Evolutionary conservation across 176 grass and related monocot species (phyloP), one percentile per base, ranked within the genome.

Genomic region (Oryza coarctata): DNA sequence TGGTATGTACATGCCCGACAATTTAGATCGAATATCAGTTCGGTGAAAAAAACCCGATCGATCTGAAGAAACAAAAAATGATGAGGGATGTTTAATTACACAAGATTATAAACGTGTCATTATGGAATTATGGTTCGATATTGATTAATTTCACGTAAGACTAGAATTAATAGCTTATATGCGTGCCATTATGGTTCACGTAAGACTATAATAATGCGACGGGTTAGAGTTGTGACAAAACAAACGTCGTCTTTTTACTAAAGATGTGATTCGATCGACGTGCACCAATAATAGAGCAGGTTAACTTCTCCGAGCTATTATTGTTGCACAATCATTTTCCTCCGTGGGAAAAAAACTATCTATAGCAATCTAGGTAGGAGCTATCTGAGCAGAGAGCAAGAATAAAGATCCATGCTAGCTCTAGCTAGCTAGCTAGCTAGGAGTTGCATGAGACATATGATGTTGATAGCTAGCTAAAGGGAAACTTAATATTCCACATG

Each of bases 251-350:
- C n/a, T 31, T 3, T 60, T 58, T 49, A 23, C n/a, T 38, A 34
- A 50, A 65, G 43, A 20, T 39, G 68, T 12, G 40, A 30, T 66
- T 45, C 31, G 60, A 86, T 31, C 3, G 44, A 74, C 43, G 4
- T 57, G 31, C 36, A 66, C 43, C 69, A 80, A 74, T 80, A 60
- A 86, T 7, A 67, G 13, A 78, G 38, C 26, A 22, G 15, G 27
- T 70, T 57, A 75, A 20, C 34, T 75, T 26, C 18, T 27, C 36
- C 20, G 18, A 55, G 20, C 5, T 26, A 60, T 60, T 23, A 25
- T 25, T 47, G 29, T 41, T 65, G 15, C 18, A 9, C 28, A 38
- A 58, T 15, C 10, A 38, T n/a, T 77, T 60, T 70, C 26, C 73
- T 65, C 6, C 3, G 2, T 22, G 57, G 55, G 31, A 32, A 72